Evolutionary conservation across 768 basidiomycete genomes (phyloP).

Genomic region (Macrolepiota albuminosa): DNA sequence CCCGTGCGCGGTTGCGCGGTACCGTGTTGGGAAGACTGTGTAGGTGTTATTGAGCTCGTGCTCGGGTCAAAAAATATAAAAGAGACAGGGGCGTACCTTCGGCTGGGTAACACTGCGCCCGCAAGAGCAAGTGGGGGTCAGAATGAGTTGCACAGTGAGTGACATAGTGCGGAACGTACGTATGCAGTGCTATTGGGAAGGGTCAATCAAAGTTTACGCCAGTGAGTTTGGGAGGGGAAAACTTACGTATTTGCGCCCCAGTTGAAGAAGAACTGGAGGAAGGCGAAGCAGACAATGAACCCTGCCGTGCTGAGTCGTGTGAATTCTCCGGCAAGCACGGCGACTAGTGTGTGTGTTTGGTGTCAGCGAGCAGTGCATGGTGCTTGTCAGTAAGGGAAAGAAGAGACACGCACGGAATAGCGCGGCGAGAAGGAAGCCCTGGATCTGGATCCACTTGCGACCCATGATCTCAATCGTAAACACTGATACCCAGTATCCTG

Average conservation of each 20-base stretch:
- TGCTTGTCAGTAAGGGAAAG: not conserved
- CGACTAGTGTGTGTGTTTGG: conserved; percentile 19
- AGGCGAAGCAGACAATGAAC: conserved; percentile 70
- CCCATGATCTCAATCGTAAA: conserved; percentile 70
- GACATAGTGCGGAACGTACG: conserved; percentile 23
- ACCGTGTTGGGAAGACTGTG: conserved; percentile 69
- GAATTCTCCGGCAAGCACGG: conserved; percentile 65
- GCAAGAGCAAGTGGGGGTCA: not conserved
- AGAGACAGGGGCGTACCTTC: conserved; percentile 29
- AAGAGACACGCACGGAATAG: conserved; percentile 51
- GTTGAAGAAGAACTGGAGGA: conserved; percentile 81
- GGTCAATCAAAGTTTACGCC: not conserved
- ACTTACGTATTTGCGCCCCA: conserved; percentile 70
- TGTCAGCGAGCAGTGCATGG: not conserved
- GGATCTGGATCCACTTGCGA: conserved; percentile 70
- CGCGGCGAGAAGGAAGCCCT: conserved; percentile 68
- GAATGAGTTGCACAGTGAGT: not conserved
- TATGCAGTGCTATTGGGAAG: conserved; percentile 41
- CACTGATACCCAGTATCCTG: conserved; percentile 67
- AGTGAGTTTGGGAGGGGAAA: not conserved
- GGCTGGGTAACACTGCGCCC: conserved; percentile 59
- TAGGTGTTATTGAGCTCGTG: not conserved
- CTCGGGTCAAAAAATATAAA: not conserved
- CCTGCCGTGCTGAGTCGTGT: conserved; percentile 45
- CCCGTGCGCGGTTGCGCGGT: conserved; percentile 70